phyloP scores from a whole-genome alignment of 345 rosid genomes.

The Trapa bicornis region DNA sequence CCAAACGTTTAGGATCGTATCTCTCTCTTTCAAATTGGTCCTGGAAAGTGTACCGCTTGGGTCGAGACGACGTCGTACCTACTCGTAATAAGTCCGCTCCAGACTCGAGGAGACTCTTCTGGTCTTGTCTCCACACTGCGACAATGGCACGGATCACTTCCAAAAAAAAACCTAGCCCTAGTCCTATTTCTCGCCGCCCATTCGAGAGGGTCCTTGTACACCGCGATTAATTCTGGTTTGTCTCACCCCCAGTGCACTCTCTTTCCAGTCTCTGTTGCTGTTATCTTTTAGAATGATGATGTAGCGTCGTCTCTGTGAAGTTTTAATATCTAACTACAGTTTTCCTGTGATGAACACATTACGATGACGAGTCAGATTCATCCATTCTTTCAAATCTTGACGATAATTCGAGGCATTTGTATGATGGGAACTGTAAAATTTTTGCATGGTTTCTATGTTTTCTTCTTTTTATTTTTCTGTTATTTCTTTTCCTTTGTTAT shows the following conservation, averaged over 20 bases:
- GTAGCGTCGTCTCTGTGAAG: not conserved
- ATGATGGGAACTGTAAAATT: constrained; percentile 28
- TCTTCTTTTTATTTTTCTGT: not conserved
- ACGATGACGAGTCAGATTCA: constrained; percentile 49
- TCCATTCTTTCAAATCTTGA: constrained; percentile 31
- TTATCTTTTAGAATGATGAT: not conserved
- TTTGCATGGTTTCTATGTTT: not conserved
- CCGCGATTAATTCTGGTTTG: too few species aligned
- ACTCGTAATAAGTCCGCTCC: too few species aligned
- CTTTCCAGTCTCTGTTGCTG: not conserved
- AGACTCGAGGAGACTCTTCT: too few species aligned
- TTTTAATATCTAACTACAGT: not conserved
- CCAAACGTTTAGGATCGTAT: too few species aligned
- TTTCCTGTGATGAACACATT: constrained; percentile 20
- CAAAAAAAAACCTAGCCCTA: constrained; percentile 11
- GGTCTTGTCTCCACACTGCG: too few species aligned
- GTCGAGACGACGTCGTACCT: not conserved
- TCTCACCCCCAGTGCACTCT: too few species aligned
- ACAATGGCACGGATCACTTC: not conserved
- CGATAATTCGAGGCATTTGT: constrained; percentile 58
- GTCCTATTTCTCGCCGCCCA: not conserved
- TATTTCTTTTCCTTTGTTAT: too few species aligned
- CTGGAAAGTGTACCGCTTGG: too few species aligned
- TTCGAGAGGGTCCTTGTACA: not conserved
- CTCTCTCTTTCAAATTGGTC: too few species aligned